These are phyloP conservation scores for Maudiozyma serrabonitensis DNA, from an alignment of 805 yeast species.

Conservation along the genomic window DNA sequence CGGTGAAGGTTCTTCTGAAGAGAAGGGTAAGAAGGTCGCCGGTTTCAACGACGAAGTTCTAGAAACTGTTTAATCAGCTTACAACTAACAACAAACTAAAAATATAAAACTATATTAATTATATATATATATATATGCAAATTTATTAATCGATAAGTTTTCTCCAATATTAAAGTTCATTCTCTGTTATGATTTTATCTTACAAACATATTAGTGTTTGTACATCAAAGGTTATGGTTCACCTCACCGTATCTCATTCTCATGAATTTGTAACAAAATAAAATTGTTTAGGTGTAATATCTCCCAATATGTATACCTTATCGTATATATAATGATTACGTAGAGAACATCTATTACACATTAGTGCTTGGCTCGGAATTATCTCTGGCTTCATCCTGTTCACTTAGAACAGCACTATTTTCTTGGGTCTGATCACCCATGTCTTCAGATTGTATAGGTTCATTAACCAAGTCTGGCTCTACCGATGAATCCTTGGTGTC, in stretches of 20 bases:
- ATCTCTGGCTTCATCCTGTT: background rate
- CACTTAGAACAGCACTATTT: background rate
- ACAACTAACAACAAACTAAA: background rate
- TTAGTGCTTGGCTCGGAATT: background rate
- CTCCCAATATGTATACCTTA: too few relatives aligned
- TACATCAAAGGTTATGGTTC: too few relatives aligned
- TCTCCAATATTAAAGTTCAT: background rate
- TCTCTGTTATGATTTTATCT: background rate
- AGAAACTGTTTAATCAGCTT: constrained; percentile 70
- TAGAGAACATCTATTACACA: too few relatives aligned
- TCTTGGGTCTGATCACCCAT: background rate
- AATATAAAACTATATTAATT: constrained; percentile 2
- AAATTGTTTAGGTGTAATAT: too few relatives aligned
- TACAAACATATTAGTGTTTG: too few relatives aligned
- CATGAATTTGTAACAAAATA: too few relatives aligned
- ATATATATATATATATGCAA: constrained; percentile 7
- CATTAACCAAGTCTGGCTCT: background rate
- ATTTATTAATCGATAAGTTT: constrained; percentile 6
- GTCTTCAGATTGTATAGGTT: too few relatives aligned
- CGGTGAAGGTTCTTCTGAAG: constrained; percentile 88
- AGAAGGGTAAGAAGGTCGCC: constrained; percentile 91
- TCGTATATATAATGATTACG: too few relatives aligned
- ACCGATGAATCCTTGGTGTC: background rate
- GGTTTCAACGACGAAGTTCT: constrained; percentile 98
- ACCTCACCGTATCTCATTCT: too few relatives aligned